phyloP scores from a whole-genome alignment of 73 alveolate species.

The Breviolum minutum region DNA sequence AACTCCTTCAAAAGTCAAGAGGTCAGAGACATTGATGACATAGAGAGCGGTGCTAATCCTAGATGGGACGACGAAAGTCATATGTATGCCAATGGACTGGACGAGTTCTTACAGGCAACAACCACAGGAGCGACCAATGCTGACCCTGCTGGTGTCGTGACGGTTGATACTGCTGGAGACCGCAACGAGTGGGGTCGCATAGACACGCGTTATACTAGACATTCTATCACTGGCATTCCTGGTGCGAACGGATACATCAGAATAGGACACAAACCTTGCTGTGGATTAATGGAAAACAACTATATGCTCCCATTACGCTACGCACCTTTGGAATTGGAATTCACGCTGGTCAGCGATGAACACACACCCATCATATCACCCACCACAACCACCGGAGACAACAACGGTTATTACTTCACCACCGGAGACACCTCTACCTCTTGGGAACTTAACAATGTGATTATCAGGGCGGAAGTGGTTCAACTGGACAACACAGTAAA shows the following conservation, averaged over 20 bases:
- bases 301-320: neutral
- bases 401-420: neutral
- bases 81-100: neutral
- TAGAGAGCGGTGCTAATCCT: conserved; percentile 25
- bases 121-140: neutral
- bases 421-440: neutral
- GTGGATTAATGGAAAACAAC: neutral
- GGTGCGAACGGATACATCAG: neutral
- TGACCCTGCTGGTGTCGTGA: neutral
- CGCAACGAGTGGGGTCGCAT: neutral
- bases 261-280: neutral
- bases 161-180: neutral
- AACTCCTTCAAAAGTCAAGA: neutral
- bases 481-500: neutral
- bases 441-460: neutral
- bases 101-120: neutral
- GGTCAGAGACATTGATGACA: conserved; percentile 1
- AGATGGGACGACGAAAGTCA: conserved; percentile 20
- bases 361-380: neutral
- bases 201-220: neutral
- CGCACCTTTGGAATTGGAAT: conserved; percentile 1
- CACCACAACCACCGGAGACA: neutral
- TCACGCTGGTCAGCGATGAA: neutral
- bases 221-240: neutral
- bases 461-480: neutral